Evolutionary conservation across 495 filamentous ascomycete genomes (phyloP), one percentile per base, ranked within the genome.

Genomic region (Staphylotrichum tortipilum): DNA sequence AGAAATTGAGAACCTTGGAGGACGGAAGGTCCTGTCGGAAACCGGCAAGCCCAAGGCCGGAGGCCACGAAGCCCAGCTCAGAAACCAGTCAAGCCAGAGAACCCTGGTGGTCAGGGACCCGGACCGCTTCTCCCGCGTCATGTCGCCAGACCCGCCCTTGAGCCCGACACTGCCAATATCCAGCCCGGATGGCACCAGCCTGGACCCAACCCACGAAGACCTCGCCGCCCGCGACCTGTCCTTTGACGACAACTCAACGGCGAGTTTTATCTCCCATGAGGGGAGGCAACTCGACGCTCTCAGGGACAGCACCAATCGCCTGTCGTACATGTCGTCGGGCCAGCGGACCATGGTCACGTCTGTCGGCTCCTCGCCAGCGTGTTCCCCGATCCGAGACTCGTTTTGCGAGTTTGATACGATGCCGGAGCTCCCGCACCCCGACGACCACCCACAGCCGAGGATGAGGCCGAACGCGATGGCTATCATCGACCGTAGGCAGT

Each of bases 1-100:
- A 26, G 79, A 82, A 57, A 87, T 89, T 31, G 82, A 87, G 61
- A 70, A 70, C 7, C 68, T 84, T 7, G 85, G 84, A 12, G 84
- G 85, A 5, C 83, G 77, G 57, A 83, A 82, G 59, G 77, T 72
- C 52, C 68, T 79, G 8, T 79, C 78, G 7, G 81, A 85, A 56
- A 76, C 75, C 30, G 76, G 72, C 31, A 70, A 66, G 30, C 67
- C 68, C 2, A 73, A 72, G 49, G 41, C 52, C 1, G 62, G 58
- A 2, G 67, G 67, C 21, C 54, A 65, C 12, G 44, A 54, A 18
- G 52, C 63, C 44, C 59, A 63, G 44, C 57, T 81, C 49, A 74
- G 62, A 46, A 67, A 67, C 26, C 72, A 69, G 54, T 61, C 69
- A 10, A 79, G 71, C 56, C 73, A 77, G 43, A 65, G 75, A 51